These are phyloP conservation scores for Gomphus sp. DNA, from an alignment of 1,284 basidiomycete genomes.

Conservation along the genomic window DNA sequence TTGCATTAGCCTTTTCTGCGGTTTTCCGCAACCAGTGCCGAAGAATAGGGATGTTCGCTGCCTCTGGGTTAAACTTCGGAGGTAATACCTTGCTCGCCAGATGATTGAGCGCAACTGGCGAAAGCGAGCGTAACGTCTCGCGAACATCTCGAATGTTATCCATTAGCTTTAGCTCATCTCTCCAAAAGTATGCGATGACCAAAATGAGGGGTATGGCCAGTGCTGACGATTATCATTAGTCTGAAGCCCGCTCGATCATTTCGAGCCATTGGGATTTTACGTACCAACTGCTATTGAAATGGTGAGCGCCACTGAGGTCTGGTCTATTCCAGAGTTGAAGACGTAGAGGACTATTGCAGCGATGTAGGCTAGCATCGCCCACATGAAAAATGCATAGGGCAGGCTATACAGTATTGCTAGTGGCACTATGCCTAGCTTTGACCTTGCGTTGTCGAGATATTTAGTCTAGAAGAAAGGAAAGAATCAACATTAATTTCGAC, in stretches of 20 bases:
- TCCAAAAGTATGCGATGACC: constrained; percentile 2
- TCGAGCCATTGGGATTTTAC: not conserved
- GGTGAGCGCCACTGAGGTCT: not conserved
- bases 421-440: constrained; percentile 15
- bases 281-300: not conserved
- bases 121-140: not conserved
- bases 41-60: not conserved
- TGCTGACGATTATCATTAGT: not conserved
- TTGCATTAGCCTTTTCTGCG: not conserved
- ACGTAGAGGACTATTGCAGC: constrained; percentile 3
- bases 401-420: constrained; percentile 19
- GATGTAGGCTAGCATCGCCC: constrained; percentile 11
- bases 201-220: not conserved
- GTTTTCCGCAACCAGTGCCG: not conserved
- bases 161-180: not conserved
- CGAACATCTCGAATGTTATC: not conserved
- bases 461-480: not conserved
- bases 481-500: not conserved
- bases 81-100: not conserved
- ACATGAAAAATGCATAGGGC: constrained; percentile 21
- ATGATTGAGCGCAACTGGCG: not conserved
- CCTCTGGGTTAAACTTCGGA: not conserved
- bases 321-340: constrained; percentile 1
- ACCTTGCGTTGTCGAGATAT: constrained; percentile 14
- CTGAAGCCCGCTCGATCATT: not conserved